Percentiles rank a stretch among this genome's conserved stretches.
Evolutionary conservation across 202 grass and related monocot species (phyloP).

Genomic region (Panicum hallii): DNA sequence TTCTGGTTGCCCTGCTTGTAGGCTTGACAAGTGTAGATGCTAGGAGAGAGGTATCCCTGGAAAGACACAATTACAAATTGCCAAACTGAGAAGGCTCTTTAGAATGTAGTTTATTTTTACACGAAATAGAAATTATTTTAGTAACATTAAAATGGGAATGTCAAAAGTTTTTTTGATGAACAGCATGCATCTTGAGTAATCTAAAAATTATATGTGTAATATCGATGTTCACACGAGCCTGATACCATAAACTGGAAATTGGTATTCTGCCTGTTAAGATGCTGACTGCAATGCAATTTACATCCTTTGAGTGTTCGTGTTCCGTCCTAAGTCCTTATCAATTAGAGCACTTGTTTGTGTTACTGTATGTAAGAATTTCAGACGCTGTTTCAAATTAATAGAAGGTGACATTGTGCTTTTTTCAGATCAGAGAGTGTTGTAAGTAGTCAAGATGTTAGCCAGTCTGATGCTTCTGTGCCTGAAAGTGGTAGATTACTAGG

Average conservation of each 20-base stretch:
- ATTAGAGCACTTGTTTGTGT: slow-evolving; percentile 25
- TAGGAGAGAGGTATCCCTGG: slow-evolving; percentile 5
- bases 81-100: neutral
- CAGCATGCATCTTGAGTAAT: neutral
- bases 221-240: neutral
- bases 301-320: neutral
- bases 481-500: slow-evolving; percentile 51
- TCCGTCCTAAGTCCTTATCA: neutral
- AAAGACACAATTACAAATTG: neutral
- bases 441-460: slow-evolving; percentile 60
- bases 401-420: slow-evolving; percentile 24
- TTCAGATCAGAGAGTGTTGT: slow-evolving; percentile 79
- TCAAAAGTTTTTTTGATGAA: neutral
- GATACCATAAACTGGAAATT: neutral
- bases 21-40: neutral
- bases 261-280: neutral
- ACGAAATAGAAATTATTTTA: slow-evolving; percentile 6
- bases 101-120: neutral
- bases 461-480: slow-evolving; percentile 51
- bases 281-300: neutral
- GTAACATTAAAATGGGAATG: slow-evolving; percentile 6
- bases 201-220: neutral
- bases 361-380: neutral
- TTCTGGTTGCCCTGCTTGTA: neutral
- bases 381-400: slow-evolving; percentile 27